phyloP scores from a whole-genome alignment of 83 land plant species.

The Diphasiastrum complanatum region DNA sequence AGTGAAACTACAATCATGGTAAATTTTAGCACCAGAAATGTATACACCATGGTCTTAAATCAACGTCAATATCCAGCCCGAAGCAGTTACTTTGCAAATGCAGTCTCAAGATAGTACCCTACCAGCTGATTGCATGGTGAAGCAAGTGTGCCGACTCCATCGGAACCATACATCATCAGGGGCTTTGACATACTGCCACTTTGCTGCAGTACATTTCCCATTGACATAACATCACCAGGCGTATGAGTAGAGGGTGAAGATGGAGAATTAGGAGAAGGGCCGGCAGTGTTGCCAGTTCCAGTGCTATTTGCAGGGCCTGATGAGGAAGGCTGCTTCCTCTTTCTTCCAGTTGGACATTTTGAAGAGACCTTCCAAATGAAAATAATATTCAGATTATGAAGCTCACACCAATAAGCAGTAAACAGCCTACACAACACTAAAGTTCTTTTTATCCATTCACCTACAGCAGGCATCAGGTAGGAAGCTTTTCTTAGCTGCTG shows the following conservation, averaged over 20 bases:
- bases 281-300: slow-evolving; percentile 92
- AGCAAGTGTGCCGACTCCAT: slow-evolving; percentile 72
- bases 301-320: slow-evolving; percentile 98
- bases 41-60: slow-evolving; percentile 1
- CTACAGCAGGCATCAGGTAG: too few species aligned
- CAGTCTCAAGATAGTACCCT: slow-evolving; percentile 23
- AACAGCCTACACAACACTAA: background rate
- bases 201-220: slow-evolving; percentile 66
- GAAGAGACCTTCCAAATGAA: slow-evolving; percentile 42
- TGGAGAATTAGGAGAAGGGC: slow-evolving; percentile 79
- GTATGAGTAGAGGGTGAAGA: slow-evolving; percentile 98
- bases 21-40: background rate
- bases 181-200: slow-evolving; percentile 76
- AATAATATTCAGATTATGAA: background rate
- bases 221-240: slow-evolving; percentile 84
- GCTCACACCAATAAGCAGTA: background rate
- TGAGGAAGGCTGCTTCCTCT: slow-evolving; percentile 88
- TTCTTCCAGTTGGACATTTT: slow-evolving; percentile 70
- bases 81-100: too few species aligned
- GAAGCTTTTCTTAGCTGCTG: too few species aligned
- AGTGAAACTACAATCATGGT: slow-evolving; percentile 1
- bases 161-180: slow-evolving; percentile 66
- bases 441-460: too few species aligned
- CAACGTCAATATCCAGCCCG: background rate
- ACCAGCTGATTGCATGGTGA: slow-evolving; percentile 90